Evolutionary conservation across 352 stramenopile species (phyloP).

Genomic region (Globisporangium spiculum): DNA sequence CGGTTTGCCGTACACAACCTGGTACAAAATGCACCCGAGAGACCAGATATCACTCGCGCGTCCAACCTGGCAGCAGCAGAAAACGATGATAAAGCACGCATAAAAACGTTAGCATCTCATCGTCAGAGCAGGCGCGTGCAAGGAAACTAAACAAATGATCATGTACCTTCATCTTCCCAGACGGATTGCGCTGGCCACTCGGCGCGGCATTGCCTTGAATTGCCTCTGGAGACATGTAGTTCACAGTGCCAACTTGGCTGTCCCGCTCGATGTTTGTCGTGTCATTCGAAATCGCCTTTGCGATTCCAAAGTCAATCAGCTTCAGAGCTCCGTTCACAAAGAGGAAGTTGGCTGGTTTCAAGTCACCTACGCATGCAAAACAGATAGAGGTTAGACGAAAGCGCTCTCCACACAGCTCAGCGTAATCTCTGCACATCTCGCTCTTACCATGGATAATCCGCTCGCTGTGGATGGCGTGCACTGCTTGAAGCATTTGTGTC

Average conservation of each 20-base stretch:
- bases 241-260: slow-evolving; percentile 94
- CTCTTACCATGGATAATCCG: slow-evolving; percentile 90
- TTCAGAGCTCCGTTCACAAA: slow-evolving; percentile 96
- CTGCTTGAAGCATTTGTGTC: slow-evolving; percentile 98
- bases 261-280: slow-evolving; percentile 97
- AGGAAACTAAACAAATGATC: slow-evolving; percentile 5
- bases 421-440: neutral
- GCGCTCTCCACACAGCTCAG: neutral
- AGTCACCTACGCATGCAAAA: slow-evolving; percentile 59
- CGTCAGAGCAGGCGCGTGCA: neutral
- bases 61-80: slow-evolving; percentile 51
- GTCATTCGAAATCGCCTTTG: slow-evolving; percentile 96
- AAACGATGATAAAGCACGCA: neutral
- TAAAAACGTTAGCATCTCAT: neutral
- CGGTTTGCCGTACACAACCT: slow-evolving; percentile 95
- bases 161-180: slow-evolving; percentile 77
- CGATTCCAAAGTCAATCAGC: slow-evolving; percentile 98
- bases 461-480: slow-evolving; percentile 95
- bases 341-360: slow-evolving; percentile 97
- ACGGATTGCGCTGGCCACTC: slow-evolving; percentile 48
- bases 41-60: slow-evolving; percentile 95
- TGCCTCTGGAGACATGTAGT: slow-evolving; percentile 97
- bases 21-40: slow-evolving; percentile 96
- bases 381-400: neutral
- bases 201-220: slow-evolving; percentile 60